Evolutionary conservation across 2,329 filamentous ascomycete species (phyloP).

Genomic region (Aureobasidium subglaciale): DNA sequence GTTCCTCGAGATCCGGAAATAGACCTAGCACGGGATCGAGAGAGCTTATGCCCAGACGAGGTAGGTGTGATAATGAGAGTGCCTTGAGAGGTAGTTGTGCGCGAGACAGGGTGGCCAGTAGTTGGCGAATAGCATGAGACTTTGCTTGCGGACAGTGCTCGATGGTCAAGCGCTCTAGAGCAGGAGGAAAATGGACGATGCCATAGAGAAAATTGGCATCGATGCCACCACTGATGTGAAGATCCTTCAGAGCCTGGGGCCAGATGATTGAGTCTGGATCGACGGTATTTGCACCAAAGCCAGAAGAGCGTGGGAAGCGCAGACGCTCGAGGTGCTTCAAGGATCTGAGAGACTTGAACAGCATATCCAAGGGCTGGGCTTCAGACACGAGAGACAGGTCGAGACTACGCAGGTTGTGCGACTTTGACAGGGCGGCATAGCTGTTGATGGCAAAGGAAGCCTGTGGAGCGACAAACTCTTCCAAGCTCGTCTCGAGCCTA

Average conservation of each 20-base stretch:
- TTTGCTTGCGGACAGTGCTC: constrained; percentile 37
- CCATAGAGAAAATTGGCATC: constrained; percentile 35
- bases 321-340: constrained; percentile 40
- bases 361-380: constrained; percentile 39
- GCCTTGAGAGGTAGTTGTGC: constrained; percentile 25
- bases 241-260: constrained; percentile 37
- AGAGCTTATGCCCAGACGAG: constrained; percentile 30
- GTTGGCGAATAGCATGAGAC: constrained; percentile 28
- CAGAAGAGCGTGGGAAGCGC: constrained; percentile 29
- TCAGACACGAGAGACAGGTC: constrained; percentile 49
- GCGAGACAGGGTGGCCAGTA: constrained; percentile 30
- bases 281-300: constrained; percentile 22
- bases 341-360: constrained; percentile 45
- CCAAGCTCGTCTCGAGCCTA: constrained; percentile 45
- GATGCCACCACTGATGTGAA: constrained; percentile 39
- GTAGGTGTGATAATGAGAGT: constrained; percentile 36
- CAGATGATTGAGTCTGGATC: constrained; percentile 28
- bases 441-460: constrained; percentile 52
- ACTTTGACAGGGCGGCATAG: constrained; percentile 51
- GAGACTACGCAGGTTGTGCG: constrained; percentile 40
- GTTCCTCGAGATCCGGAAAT: constrained; percentile 32
- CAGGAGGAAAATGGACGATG: constrained; percentile 26
- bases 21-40: constrained; percentile 36
- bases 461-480: constrained; percentile 51
- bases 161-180: constrained; percentile 33